Evolutionary conservation across 2,329 filamentous ascomycete species (phyloP), one percentile per base, ranked within the genome.

Genomic region (Exserohilum turcica): DNA sequence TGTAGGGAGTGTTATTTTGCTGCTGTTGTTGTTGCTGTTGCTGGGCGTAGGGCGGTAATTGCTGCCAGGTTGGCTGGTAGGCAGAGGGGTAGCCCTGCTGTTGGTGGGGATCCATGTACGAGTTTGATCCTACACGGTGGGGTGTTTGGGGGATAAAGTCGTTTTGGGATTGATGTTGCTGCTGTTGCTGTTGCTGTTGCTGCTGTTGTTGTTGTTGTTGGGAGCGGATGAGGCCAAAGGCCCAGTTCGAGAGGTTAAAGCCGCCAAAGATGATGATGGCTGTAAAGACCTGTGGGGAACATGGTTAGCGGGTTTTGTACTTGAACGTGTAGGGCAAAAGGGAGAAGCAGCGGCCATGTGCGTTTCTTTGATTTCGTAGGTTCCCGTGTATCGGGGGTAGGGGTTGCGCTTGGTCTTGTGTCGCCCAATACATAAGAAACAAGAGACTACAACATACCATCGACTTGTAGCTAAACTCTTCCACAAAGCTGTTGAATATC

Each of bases 401-500:
- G 18, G n/a, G n/a, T n/a, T n/a, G 12, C 4, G 7, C 28, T n/a
- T 10, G 31, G 31, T 33, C 2, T 21, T 16, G 7, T 33, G 2
- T 33, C 37, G 21, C 10, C 19, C 19, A 31, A 2, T 29, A 15
- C 1, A 40, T 19, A 5, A 32, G 16, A 10, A 50, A 1, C 39
- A 65, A 24, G 28, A 59, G 19, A n/a, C 44, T 24, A 56, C 38
- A 39, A 66, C 52, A 57, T 80, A 86, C 84, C 80, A 90, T 87
- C 9, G 86, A 84, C 75, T 97, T 97, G 75, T 91, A 88, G 59
- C 89, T 91, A 74, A 97, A 92, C 5, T 90, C 87, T 65, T 96
- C 91, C 4, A 96, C 87, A 73, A 97, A 97, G 66, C 89, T 88
- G 72, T 97, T 97, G 74, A 97, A 88, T 35, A 99, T 96, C 68